Percentiles rank a stretch among this genome's conserved stretches.
Conservation (phyloP, 805 yeast species). For the Saccharomycopsis microspora region DNA sequence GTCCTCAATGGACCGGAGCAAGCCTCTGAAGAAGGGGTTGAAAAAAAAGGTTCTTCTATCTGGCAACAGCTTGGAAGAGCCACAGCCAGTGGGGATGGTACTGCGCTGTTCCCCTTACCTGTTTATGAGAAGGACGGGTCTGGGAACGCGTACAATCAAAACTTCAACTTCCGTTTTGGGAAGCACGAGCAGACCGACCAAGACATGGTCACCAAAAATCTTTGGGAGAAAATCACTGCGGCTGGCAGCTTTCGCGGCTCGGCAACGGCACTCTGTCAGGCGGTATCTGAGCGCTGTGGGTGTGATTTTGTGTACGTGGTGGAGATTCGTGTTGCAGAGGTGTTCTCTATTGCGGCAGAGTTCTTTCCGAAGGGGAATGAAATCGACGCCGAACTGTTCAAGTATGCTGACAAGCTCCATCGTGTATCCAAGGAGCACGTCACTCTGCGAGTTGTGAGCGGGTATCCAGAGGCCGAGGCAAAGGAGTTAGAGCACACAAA, state of each 20-base stretch:
- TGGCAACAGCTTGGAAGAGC: conserved; percentile 45
- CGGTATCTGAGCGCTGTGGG: conserved; percentile 24
- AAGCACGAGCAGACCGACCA: conserved; percentile 21
- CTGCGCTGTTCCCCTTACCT: conserved; percentile 19
- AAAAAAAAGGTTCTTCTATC: conserved; percentile 19
- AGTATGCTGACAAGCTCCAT: conserved; percentile 27
- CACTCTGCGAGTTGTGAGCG: conserved; percentile 36
- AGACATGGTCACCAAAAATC: conserved; percentile 21
- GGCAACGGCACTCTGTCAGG: conserved; percentile 28
- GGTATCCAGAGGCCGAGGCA: conserved; percentile 18
- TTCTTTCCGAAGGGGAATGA: conserved; percentile 34
- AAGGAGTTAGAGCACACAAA: conserved; percentile 21
- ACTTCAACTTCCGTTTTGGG: conserved; percentile 33
- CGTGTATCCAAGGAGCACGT: conserved; percentile 28
- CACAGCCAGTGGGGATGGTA: conserved; percentile 32
- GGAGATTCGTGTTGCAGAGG: conserved; percentile 40
- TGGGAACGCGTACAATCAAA: conserved; percentile 47
- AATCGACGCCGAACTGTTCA: conserved; percentile 33
- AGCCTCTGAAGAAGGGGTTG: conserved; percentile 8
- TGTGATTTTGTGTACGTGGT: conserved; percentile 37
- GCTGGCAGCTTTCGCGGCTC: conserved; percentile 35
- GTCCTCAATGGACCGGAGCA: not conserved
- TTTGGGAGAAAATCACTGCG: conserved; percentile 27
- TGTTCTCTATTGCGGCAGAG: conserved; percentile 29
- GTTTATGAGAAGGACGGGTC: conserved; percentile 56